phyloP scores from a whole-genome alignment of 345 rosid genomes.

The Corchorus olitorius region DNA sequence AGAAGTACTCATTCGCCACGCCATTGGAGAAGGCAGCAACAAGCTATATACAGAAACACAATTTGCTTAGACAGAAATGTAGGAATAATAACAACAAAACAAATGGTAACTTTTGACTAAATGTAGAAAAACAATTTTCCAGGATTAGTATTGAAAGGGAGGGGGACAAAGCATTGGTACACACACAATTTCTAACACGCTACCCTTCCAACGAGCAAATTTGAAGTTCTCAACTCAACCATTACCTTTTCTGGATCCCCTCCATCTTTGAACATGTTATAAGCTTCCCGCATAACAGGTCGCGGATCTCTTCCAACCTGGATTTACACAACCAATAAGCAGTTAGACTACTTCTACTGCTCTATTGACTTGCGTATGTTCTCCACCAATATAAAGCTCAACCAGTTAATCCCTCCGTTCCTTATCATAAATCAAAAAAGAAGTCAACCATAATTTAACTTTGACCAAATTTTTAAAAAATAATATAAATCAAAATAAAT shows the following conservation, averaged over 20 bases:
- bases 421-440: too few species aligned
- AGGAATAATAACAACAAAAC: neutral
- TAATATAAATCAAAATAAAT: too few species aligned
- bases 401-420: too few species aligned
- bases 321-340: slow-evolving; percentile 28
- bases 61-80: neutral
- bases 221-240: neutral
- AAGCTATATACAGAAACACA: slow-evolving; percentile 46
- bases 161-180: too few species aligned
- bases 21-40: slow-evolving; percentile 59
- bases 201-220: neutral
- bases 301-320: slow-evolving; percentile 92
- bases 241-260: slow-evolving; percentile 87
- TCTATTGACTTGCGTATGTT: too few species aligned
- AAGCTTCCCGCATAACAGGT: slow-evolving; percentile 82
- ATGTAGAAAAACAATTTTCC: neutral
- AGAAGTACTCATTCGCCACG: slow-evolving; percentile 57
- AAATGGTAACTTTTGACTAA: neutral
- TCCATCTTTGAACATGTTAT: slow-evolving; percentile 73
- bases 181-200: too few species aligned
- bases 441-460: too few species aligned
- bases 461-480: too few species aligned
- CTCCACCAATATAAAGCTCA: too few species aligned
- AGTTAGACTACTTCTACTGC: too few species aligned
- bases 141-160: too few species aligned